Percentiles rank a stretch among this genome's conserved stretches.
phyloP scores from a whole-genome alignment of 345 rosid species.

The Salix arbutifolia region DNA sequence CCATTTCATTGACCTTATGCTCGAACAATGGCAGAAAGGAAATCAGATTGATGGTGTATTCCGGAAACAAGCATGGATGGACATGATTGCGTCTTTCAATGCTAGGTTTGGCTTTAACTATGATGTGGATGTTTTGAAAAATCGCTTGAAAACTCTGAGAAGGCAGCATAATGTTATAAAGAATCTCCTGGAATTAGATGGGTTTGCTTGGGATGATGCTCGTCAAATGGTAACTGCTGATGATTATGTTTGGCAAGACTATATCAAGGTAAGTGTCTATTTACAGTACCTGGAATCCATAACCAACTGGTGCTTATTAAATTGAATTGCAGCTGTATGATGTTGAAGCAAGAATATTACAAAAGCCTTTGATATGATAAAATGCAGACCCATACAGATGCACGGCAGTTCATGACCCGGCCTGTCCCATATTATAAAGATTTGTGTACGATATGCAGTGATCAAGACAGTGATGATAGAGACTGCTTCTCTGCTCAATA shows the following conservation, averaged over 20 bases:
- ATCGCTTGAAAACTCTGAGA: constrained; percentile 72
- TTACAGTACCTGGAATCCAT: constrained; percentile 2
- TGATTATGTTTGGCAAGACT: constrained; percentile 80
- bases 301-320: background rate
- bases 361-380: constrained; percentile 7
- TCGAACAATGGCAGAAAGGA: constrained; percentile 67
- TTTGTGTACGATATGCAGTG: constrained; percentile 55
- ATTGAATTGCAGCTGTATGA: background rate
- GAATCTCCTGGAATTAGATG: constrained; percentile 62
- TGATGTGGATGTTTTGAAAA: constrained; percentile 66
- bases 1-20: constrained; percentile 69
- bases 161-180: constrained; percentile 67
- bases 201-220: constrained; percentile 76
- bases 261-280: constrained; percentile 53
- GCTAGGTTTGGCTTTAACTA: constrained; percentile 58
- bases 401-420: constrained; percentile 72
- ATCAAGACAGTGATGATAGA: constrained; percentile 36
- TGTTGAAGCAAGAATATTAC: background rate
- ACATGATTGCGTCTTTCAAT: constrained; percentile 69
- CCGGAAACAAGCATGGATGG: constrained; percentile 73
- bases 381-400: constrained; percentile 63
- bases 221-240: constrained; percentile 86
- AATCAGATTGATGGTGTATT: constrained; percentile 76
- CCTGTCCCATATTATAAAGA: constrained; percentile 75
- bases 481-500: constrained; percentile 50